Conservation (phyloP, 2,329 filamentous ascomycete genomes). For the Pezicula rhizophila region DNA sequence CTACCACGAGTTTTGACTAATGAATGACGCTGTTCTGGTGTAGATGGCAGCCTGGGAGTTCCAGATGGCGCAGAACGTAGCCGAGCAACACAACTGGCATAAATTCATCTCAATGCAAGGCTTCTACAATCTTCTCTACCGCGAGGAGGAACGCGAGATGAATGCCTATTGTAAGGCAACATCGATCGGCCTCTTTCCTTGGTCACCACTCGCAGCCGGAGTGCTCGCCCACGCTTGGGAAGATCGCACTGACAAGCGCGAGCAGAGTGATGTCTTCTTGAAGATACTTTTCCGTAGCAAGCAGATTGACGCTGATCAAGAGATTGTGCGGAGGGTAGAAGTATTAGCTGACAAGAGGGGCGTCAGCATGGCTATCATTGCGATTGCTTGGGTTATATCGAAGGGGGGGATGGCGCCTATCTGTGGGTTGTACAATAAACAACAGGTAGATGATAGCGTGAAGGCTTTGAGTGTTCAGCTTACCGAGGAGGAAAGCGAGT, state of each 20-base stretch:
- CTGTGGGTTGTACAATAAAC: slow-evolving; percentile 41
- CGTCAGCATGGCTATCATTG: slow-evolving; percentile 51
- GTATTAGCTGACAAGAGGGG: slow-evolving; percentile 48
- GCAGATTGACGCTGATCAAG: slow-evolving; percentile 16
- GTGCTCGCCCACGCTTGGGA: slow-evolving; percentile 19
- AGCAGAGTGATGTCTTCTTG: slow-evolving; percentile 8
- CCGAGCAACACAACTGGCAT: slow-evolving; percentile 51
- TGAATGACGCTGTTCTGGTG: no score
- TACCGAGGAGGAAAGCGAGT: slow-evolving; percentile 41
- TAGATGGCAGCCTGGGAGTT: slow-evolving; percentile 46
- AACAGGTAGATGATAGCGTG: slow-evolving; percentile 46
- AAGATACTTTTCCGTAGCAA: slow-evolving; percentile 1
- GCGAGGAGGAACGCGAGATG: slow-evolving; percentile 47
- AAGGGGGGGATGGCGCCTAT: slow-evolving; percentile 41
- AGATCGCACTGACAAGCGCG: neutral
- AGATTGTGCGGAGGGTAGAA: slow-evolving; percentile 36
- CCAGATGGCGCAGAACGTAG: slow-evolving; percentile 48
- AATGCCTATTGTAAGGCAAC: slow-evolving; percentile 22
- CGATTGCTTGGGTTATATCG: slow-evolving; percentile 47
- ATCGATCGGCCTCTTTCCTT: slow-evolving; percentile 28
- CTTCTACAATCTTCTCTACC: slow-evolving; percentile 51
- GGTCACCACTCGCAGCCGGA: slow-evolving; percentile 27
- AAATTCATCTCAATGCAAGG: slow-evolving; percentile 58
- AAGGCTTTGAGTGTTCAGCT: slow-evolving; percentile 30
- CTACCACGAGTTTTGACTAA: neutral